A percentile compares a stretch with the other conserved stretches of the same genome.
Evolutionary conservation across 2,329 filamentous ascomycete species (phyloP).

Genomic region (Emericellopsis cladophorae): DNA sequence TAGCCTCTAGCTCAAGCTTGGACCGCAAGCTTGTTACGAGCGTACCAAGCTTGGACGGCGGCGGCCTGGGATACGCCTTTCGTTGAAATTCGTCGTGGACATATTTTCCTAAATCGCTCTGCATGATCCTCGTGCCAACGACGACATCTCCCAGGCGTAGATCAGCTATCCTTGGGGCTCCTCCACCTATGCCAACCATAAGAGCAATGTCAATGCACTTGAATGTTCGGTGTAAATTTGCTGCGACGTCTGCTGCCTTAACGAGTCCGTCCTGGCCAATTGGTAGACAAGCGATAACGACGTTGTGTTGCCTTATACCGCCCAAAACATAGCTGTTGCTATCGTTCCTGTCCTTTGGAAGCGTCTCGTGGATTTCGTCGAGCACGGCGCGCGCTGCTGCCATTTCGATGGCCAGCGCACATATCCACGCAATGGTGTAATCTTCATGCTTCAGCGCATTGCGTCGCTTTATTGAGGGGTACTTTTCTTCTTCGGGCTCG

Average conservation of each 20-base stretch:
- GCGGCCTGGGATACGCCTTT: neutral
- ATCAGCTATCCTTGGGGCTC: slow-evolving; percentile 8
- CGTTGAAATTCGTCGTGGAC: neutral
- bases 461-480: no score
- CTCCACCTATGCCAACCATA: slow-evolving; percentile 15
- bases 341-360: slow-evolving; percentile 1
- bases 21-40: neutral
- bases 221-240: slow-evolving; percentile 5
- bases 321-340: slow-evolving; percentile 7
- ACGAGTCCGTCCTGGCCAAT: slow-evolving; percentile 4
- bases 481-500: no score
- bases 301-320: slow-evolving; percentile 5
- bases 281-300: slow-evolving; percentile 7
- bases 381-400: slow-evolving; percentile 7
- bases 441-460: neutral
- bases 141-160: slow-evolving; percentile 10
- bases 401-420: slow-evolving; percentile 7
- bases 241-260: slow-evolving; percentile 5
- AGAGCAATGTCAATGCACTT: slow-evolving; percentile 3
- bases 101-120: slow-evolving; percentile 6
- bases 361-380: slow-evolving; percentile 4
- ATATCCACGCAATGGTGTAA: slow-evolving; percentile 9
- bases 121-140: slow-evolving; percentile 8
- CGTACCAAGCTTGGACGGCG: neutral
- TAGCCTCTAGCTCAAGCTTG: neutral